Evolutionary conservation across 192 early-diverging fungal genomes (phyloP), one percentile per base, ranked within the genome.

Genomic region (Linderina pennispora): DNA sequence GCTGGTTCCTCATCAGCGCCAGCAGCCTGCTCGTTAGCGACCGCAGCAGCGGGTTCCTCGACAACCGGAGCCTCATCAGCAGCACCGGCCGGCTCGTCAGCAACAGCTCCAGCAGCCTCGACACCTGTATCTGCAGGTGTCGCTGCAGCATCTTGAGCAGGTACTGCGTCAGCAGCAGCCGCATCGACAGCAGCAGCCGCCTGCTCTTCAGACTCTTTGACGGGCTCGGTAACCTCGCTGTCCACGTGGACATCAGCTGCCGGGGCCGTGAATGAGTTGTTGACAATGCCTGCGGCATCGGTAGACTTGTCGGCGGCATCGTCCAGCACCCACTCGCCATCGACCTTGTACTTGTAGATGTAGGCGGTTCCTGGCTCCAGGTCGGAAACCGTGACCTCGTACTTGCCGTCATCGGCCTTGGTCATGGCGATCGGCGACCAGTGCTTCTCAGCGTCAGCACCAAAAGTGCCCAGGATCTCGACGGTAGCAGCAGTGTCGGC

Each of bases 401-500:
- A 48, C 36, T 36, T 23, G 35, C 40, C 49, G 22, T 46, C 46
- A 1, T 25, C 46, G 10, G 36, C 15, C 43, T 62, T 62, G 42
- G 65, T 39, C 58, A 62, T 52, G 4, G 55, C 19, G 25, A 69
- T 60, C 17, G 66, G 54, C 17, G 18, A 16, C 66, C 66, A 69
- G 59, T 69, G 45, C 8, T 40, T 23, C 23, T 19, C 11, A 2
- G 16, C 38, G 22, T 52, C 40, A 1, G 58, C 24, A 14, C 59
- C 66, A 50, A 69, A 69, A 1, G 58, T 58, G n/a, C 66, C 66
- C 10, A 58, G 40, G n/a, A 69, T 50, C 51, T 69, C 66, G 28
- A 62, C 59, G 13, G 49, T 22, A 4, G 34, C 40, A 7, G 50
- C 50, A 15, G 56, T 49, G 28, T 22, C 46, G 14, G 45, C 26